Base-by-base conservation (phyloP, 345 rosid species). In the Toxicodendron radicans region DNA sequence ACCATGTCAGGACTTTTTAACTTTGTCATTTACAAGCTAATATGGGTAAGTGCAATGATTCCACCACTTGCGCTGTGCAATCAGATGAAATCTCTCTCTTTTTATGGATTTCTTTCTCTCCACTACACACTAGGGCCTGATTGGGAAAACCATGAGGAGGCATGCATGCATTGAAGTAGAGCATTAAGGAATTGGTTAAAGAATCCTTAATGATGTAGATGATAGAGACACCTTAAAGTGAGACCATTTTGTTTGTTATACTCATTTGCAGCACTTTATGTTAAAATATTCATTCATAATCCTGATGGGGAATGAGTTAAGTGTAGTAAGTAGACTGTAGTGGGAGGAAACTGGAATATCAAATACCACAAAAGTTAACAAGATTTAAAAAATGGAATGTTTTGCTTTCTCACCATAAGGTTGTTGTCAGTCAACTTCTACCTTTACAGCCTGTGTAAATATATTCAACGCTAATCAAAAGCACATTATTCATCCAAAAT, bases 401-500 rank as follows among this genome's bases (percentile, higher is more conserved):
- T 27, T 46, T 58, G 57, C 56, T 48, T 33, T 57, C 45, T 64
- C 32, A 20, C 10, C 43, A 10, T 64, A 45, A 18, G 48, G 35
- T 23, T 65, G 69, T 49, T 1, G 21, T 13, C 62, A 69, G 7
- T 69, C 73, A 69, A 69, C 17, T 54, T 35, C 73, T 20, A 33
- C 61, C 60, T 68, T 68, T 68, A 68, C 72, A 68, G 72, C 60
- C 61, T 68, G 72, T 68, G 53, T 51, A 16, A 54, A 52, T 13
- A 27, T 27, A 27, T 38, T 41, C 43, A 64, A 41, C 3, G 18
- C 2, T 12, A 27, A 30, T 2, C 10, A 18, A 20, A 54, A 12
- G 6, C 32, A 41, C 51, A 64, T 41, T 52, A 43, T 64, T 64
- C 7, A 21, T 64, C 16, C 10, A n/a, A 11, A 10, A 10, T 43